phyloP scores from a whole-genome alignment of 31 red algal species.

The Odonthalia washingtoniensis region DNA sequence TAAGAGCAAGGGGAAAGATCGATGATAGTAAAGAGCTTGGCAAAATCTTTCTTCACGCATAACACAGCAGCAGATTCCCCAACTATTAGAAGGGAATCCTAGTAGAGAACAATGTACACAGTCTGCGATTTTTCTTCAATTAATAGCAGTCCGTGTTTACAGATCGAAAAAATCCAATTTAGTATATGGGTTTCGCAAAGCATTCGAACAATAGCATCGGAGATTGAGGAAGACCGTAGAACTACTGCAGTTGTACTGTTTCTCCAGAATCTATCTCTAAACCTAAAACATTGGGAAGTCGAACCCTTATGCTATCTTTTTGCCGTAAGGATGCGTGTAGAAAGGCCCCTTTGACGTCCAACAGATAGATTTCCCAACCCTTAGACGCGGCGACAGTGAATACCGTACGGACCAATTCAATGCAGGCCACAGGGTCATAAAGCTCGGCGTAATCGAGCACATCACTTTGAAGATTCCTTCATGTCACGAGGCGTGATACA shows the following conservation, averaged over 20 bases:
- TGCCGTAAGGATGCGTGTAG: slow-evolving; percentile 33
- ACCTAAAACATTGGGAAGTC: slow-evolving; percentile 17
- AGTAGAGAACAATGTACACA: background rate
- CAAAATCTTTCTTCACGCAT: background rate
- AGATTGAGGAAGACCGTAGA: slow-evolving; percentile 37
- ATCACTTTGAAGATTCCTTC: slow-evolving; percentile 32
- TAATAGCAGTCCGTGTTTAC: background rate
- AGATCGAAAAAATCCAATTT: slow-evolving; percentile 1
- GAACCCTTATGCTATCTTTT: background rate
- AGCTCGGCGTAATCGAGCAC: slow-evolving; percentile 25
- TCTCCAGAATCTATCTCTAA: slow-evolving; percentile 2
- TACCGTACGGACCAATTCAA: slow-evolving; percentile 29
- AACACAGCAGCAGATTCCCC: background rate
- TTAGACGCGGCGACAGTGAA: background rate
- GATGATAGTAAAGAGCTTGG: background rate
- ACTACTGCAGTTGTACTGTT: slow-evolving; percentile 16
- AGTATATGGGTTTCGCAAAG: background rate
- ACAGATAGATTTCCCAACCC: slow-evolving; percentile 5
- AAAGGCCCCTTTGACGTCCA: slow-evolving; percentile 54
- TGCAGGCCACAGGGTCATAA: slow-evolving; percentile 32
- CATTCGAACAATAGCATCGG: slow-evolving; percentile 27
- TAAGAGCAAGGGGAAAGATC: background rate
- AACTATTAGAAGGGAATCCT: slow-evolving; percentile 3
- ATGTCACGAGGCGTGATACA: slow-evolving; percentile 32
- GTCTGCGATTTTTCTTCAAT: background rate